phyloP scores from a whole-genome alignment of 768 basidiomycete species.

The Pisolithus tinctorius region DNA sequence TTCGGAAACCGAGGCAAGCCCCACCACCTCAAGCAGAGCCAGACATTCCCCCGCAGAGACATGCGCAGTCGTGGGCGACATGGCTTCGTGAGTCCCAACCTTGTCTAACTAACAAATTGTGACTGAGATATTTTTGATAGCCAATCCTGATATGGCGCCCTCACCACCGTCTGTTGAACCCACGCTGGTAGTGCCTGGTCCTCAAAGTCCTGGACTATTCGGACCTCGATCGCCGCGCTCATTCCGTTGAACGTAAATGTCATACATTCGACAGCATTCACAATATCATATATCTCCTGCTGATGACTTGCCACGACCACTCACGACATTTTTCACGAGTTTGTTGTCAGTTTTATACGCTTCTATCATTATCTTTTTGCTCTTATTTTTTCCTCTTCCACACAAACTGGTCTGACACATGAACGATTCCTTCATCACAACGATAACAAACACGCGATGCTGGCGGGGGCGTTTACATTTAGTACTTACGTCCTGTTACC shows the following conservation, averaged over 20 bases:
- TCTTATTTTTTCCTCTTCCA: neutral
- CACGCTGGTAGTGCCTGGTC: slow-evolving; percentile 53
- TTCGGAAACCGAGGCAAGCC: slow-evolving; percentile 37
- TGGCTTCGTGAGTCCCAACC: slow-evolving; percentile 54
- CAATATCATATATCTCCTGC: no score
- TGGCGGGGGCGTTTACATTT: neutral
- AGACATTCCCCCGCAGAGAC: slow-evolving; percentile 32
- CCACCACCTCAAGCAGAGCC: slow-evolving; percentile 29
- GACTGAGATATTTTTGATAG: slow-evolving; percentile 28
- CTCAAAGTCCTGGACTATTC: slow-evolving; percentile 61
- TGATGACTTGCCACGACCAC: slow-evolving; percentile 6
- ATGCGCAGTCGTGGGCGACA: slow-evolving; percentile 48
- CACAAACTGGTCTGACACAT: no score
- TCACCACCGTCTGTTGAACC: slow-evolving; percentile 58
- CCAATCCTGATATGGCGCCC: slow-evolving; percentile 49
- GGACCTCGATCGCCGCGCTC: slow-evolving; percentile 66
- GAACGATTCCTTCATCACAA: no score
- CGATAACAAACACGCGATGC: no score
- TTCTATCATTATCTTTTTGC: slow-evolving; percentile 23
- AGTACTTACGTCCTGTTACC: neutral
- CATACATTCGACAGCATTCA: neutral
- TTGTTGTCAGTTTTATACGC: slow-evolving; percentile 3
- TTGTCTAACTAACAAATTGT: neutral
- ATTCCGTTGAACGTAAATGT: slow-evolving; percentile 10
- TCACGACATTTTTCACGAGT: slow-evolving; percentile 15